Evolutionary conservation across 2,329 filamentous ascomycete species (phyloP).

Genomic region (Aspergillus hiratsukae): DNA sequence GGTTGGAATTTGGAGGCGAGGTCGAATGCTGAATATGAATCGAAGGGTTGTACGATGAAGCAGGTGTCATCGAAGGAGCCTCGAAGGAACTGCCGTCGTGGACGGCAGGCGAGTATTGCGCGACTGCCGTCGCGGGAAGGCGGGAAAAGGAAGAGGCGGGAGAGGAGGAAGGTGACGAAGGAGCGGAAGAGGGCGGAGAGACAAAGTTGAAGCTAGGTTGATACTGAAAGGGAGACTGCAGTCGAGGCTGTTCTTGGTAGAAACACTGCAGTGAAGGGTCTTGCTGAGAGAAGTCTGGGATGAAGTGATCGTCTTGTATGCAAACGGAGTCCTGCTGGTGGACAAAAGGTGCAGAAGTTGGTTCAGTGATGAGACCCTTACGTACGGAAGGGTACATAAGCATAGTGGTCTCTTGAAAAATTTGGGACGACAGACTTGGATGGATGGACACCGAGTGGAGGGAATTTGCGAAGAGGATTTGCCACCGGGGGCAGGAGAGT

Average conservation of each 20-base stretch:
- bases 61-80: constrained; percentile 39
- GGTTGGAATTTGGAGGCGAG: constrained; percentile 28
- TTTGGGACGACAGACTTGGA: constrained; percentile 22
- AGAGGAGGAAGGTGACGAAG: constrained; percentile 32
- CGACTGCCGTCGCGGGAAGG: constrained; percentile 24
- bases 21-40: constrained; percentile 30
- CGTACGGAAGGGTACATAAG: constrained; percentile 36
- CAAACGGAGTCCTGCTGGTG: constrained; percentile 29
- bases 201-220: constrained; percentile 25
- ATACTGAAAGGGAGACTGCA: constrained; percentile 34
- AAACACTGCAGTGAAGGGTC: constrained; percentile 23
- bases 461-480: constrained; percentile 14
- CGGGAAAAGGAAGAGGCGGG: constrained; percentile 30
- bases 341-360: constrained; percentile 19
- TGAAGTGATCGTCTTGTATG: constrained; percentile 38
- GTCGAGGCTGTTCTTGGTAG: constrained; percentile 21
- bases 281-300: constrained; percentile 25
- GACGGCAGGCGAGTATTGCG: constrained; percentile 20
- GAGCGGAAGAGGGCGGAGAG: constrained; percentile 35
- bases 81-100: constrained; percentile 29
- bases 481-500: constrained; percentile 26
- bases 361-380: constrained; percentile 41
- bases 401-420: constrained; percentile 31
- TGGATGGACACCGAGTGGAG: constrained; percentile 16
- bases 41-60: constrained; percentile 35